Evolutionary conservation across 2,329 filamentous ascomycete genomes (phyloP), one percentile per base, ranked within the genome.

Genomic region (Neocucurbitaria cava): DNA sequence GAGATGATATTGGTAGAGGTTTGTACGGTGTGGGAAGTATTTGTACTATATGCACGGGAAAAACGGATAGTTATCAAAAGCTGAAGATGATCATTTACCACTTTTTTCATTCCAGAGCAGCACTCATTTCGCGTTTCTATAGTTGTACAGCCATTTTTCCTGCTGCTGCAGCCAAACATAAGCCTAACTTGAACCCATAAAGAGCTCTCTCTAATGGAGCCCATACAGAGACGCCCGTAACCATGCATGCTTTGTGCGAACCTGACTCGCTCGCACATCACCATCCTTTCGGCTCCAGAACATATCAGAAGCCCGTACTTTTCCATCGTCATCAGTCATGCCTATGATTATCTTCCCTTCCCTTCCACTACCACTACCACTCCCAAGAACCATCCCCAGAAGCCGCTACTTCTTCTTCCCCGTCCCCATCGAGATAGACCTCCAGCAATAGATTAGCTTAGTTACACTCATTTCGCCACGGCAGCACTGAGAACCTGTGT

Each of bases 401-500:
- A 40, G 38, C 38, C 15, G 38, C 21, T 23, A 18, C 36, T 21
- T 18, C 36, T 21, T 11, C 10, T 39, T 21, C 10, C 21, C 36
- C 21, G n/a, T n/a, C 21, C 21, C 36, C 2, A 15, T 40, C 20
- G 31, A 35, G 13, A 3, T 35, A 35, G 31, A 15, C 31, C 31
- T n/a, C 36, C 11, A 11, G 5, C 33, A 17, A 15, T 17, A 35
- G 31, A 15, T 35, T 35, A 10, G 15, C 13, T 35, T 17, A 3
- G 13, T n/a, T n/a, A 35, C 11, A 52, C 65, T 76, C 71, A 82
- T 67, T 78, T 81, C 49, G 79, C 81, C 24, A 83, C 81, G 15
- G 81, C 81, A 31, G 79, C 79, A 52, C 83, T 96, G 67, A 99
- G 84, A 46, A 99, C 95, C 77, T 98, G 95, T 62, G 95, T 99